Conservation (phyloP, 2,329 filamentous ascomycete species). For the Clonostachys chloroleuca region DNA sequence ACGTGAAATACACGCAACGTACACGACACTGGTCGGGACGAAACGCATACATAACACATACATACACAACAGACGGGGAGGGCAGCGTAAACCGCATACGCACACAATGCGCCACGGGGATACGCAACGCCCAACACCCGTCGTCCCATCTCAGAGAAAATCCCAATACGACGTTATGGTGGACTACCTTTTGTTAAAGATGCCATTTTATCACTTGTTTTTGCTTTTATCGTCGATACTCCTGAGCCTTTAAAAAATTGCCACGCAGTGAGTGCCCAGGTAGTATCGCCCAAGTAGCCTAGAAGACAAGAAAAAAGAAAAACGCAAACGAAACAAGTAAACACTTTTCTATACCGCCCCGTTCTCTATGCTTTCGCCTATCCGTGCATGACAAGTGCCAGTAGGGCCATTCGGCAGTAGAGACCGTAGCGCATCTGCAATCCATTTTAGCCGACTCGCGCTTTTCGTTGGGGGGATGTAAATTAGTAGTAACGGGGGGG, state of each 20-base stretch:
- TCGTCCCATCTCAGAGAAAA: too few species aligned
- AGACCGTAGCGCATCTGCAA: slow-evolving; percentile 91
- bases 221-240: background rate
- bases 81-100: too few species aligned
- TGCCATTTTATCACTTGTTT: background rate
- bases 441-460: background rate
- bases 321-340: background rate
- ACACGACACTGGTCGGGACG: slow-evolving; percentile 4
- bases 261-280: slow-evolving; percentile 5
- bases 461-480: background rate
- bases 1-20: background rate
- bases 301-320: background rate
- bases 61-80: background rate
- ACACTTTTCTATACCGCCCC: background rate
- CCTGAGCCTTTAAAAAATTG: slow-evolving; percentile 3
- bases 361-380: background rate
- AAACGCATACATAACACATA: slow-evolving; percentile 1
- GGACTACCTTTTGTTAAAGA: too few species aligned
- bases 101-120: background rate
- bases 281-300: background rate
- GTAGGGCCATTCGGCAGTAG: slow-evolving; percentile 95
- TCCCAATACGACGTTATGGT: too few species aligned
- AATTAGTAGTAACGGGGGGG: background rate
- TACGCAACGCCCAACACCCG: background rate
- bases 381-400: slow-evolving; percentile 77